Base-by-base conservation (phyloP, 1,139 yeast species). In the Yamadazyma epiphylla region DNA sequence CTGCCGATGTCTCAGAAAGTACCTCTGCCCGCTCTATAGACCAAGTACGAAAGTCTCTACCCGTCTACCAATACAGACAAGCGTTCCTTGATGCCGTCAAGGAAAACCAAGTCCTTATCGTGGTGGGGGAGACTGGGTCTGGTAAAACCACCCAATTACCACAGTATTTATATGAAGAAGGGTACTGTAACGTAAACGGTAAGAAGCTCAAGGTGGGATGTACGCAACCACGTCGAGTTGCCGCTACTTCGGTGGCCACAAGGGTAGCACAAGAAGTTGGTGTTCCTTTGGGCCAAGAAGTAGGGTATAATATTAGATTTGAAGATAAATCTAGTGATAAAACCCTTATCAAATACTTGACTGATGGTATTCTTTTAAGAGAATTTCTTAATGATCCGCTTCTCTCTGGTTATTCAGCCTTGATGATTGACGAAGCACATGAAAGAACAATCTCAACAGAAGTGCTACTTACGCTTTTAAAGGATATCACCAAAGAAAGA, bases 61-160 rank as follows among this genome's bases (percentile, higher is more conserved):
- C 98, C 0, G 95, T 89, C 1, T 86, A 64, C 46, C 60, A 69
- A 31, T 82, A 76, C 58, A 65, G 87, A 32, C 62, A 71, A 2
- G 68, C 75, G 30, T 69, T 91, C 17, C 54, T 91, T n/a, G 66
- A 70, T 0, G 77, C 87, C 0, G 70, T 91, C 3, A 51, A 55
- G 13, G 58, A 71, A 11, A 75, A 84, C 46, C 95, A 87, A 49
- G 82, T 89, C 20, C 51, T 89, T 23, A 83, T 91, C 25, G 83
- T 91, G 27, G 96, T 91, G 21, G 98, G 98, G 37, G 97, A 91
- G 52, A 91, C 98, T 0, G 98, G 98, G 27, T 88, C 96, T 0
- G 98, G 98, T 45, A 91, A 91, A 48, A 91, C 98, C 0, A 91
- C 98, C 0, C 96, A 91, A 55, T 60, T 91, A 9, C 96, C 97